A percentile compares a stretch with the other conserved stretches of the same genome.
Conservation (phyloP, 106 monocot species). For the Agapanthus africanus region DNA sequence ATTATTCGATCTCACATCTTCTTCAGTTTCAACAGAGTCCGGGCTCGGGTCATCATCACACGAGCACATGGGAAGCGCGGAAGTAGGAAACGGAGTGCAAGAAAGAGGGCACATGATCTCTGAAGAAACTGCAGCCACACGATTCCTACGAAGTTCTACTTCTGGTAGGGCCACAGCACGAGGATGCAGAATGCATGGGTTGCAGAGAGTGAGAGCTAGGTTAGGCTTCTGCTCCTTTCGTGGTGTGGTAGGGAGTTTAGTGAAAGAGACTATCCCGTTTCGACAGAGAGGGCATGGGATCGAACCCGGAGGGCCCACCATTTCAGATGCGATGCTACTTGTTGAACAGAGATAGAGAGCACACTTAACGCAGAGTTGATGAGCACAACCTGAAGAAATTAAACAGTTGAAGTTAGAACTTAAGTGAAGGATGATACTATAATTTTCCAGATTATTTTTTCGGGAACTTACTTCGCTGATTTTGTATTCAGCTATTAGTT, state of each 20-base stretch:
- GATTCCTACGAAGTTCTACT: slow-evolving; percentile 36
- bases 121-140: slow-evolving; percentile 31
- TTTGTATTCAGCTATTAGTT: no score
- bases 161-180: slow-evolving; percentile 14
- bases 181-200: slow-evolving; percentile 56
- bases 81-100: slow-evolving; percentile 76
- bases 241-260: slow-evolving; percentile 27
- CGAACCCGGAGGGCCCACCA: slow-evolving; percentile 50
- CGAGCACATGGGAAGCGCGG: slow-evolving; percentile 29
- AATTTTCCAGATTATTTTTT: not conserved
- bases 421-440: not conserved
- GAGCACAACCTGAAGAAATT: slow-evolving; percentile 58
- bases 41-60: slow-evolving; percentile 41
- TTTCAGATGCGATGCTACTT: slow-evolving; percentile 43
- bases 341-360: slow-evolving; percentile 84
- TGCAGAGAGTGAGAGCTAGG: slow-evolving; percentile 61
- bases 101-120: slow-evolving; percentile 64
- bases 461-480: not conserved
- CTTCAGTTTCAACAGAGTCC: slow-evolving; percentile 24
- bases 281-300: slow-evolving; percentile 93
- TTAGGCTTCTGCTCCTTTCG: slow-evolving; percentile 42
- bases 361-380: slow-evolving; percentile 81
- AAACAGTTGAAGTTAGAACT: not conserved
- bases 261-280: slow-evolving; percentile 67
- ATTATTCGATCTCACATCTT: slow-evolving; percentile 26